A percentile compares a stretch with the other conserved stretches of the same genome.
Conservation (phyloP, 208 protist species). For the Strigomonas galati region DNA sequence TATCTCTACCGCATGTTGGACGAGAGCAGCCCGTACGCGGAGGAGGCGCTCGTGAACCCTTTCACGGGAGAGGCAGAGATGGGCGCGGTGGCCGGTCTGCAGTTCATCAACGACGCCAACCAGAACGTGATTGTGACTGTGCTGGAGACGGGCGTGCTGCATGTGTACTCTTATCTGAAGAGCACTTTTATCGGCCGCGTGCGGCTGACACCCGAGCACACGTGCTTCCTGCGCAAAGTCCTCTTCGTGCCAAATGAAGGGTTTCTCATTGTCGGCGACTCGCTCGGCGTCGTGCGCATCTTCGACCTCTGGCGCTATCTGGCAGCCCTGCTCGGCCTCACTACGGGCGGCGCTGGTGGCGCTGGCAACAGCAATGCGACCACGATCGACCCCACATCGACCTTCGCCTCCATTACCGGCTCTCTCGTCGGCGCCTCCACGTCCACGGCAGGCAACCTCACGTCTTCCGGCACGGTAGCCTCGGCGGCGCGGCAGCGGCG, state of each 20-base stretch:
- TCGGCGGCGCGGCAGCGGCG: background rate
- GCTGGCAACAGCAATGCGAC: background rate
- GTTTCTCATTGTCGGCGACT: conserved; percentile 34
- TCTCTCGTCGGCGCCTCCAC: background rate
- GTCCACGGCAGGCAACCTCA: background rate
- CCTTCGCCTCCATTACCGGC: background rate
- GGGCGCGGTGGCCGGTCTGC: conserved; percentile 56
- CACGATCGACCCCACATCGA: background rate
- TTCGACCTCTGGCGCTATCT: conserved; percentile 32
- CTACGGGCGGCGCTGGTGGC: background rate
- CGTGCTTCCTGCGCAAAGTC: conserved; percentile 34
- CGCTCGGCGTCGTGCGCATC: conserved; percentile 40
- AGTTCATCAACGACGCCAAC: conserved; percentile 67
- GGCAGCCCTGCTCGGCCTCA: background rate
- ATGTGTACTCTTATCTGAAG: conserved; percentile 67
- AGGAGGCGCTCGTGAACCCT: conserved; percentile 37
- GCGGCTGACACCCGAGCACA: conserved; percentile 34
- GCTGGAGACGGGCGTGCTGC: conserved; percentile 63
- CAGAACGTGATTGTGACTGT: conserved; percentile 71
- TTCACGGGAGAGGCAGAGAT: conserved; percentile 34
- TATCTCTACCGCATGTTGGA: conserved; percentile 78
- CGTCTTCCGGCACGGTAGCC: background rate
- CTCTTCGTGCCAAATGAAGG: conserved; percentile 23
- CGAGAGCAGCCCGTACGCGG: conserved; percentile 40
- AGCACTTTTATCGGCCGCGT: conserved; percentile 39